phyloP scores from a whole-genome alignment of 257 asterid genomes.

The Pogostemon cablin region DNA sequence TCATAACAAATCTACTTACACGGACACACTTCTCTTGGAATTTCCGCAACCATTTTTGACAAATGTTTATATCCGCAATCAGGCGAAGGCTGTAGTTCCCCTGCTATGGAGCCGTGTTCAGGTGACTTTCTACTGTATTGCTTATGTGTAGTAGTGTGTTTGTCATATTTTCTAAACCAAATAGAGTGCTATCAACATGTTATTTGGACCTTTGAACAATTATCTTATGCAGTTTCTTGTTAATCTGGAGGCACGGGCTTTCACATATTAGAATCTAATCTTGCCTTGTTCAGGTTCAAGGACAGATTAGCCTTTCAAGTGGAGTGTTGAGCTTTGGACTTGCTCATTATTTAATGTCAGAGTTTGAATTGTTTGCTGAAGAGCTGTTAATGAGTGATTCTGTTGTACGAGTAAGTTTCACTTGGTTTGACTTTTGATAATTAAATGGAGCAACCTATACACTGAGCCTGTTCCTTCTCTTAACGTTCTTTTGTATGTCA shows the following conservation, averaged over 20 bases:
- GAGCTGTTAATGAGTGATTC: slow-evolving; percentile 98
- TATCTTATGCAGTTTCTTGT: background rate
- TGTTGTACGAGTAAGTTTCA: slow-evolving; percentile 62
- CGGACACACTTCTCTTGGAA: slow-evolving; percentile 92
- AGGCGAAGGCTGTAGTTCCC: slow-evolving; percentile 92
- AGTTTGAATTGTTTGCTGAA: slow-evolving; percentile 94
- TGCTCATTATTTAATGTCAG: slow-evolving; percentile 86
- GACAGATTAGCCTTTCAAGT: slow-evolving; percentile 81
- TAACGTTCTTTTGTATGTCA: slow-evolving; percentile 4
- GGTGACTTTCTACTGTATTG: slow-evolving; percentile 43
- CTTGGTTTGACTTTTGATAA: slow-evolving; percentile 11
- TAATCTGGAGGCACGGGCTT: slow-evolving; percentile 2
- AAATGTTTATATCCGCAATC: slow-evolving; percentile 72
- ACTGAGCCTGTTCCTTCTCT: slow-evolving; percentile 7
- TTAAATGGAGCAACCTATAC: slow-evolving; percentile 21
- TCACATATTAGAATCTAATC: slow-evolving; percentile 28
- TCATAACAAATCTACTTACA: slow-evolving; percentile 69
- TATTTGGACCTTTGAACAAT: slow-evolving; percentile 5
- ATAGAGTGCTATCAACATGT: slow-evolving; percentile 16
- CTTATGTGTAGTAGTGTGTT: slow-evolving; percentile 9
- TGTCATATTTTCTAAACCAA: slow-evolving; percentile 2
- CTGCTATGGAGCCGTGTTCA: slow-evolving; percentile 98
- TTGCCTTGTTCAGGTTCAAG: slow-evolving; percentile 73
- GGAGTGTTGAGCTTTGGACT: slow-evolving; percentile 90
- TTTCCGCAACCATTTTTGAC: slow-evolving; percentile 92